These are phyloP conservation scores for Discostella stelligeroides DNA, from an alignment of 108 stramenopile genomes.

Conservation along the genomic window DNA sequence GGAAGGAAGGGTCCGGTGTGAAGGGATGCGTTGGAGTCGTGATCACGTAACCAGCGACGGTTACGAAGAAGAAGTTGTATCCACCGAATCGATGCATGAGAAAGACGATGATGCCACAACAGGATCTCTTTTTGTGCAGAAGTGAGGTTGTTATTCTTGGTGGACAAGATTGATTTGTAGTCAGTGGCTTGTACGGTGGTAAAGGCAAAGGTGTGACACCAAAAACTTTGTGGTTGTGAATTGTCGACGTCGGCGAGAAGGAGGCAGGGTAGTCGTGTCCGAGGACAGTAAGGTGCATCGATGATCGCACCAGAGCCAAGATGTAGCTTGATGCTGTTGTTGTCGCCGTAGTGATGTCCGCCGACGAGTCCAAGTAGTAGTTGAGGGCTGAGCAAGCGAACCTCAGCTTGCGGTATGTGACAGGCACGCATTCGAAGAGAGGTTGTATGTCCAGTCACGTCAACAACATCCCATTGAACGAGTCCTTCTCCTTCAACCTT, in stretches of 20 bases:
- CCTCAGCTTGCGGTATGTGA: slow-evolving; percentile 19
- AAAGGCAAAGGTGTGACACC: too few species aligned
- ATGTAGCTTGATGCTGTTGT: too few species aligned
- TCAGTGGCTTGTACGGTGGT: too few species aligned
- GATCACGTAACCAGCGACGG: neutral
- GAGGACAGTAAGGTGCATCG: too few species aligned
- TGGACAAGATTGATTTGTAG: too few species aligned
- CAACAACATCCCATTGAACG: slow-evolving; percentile 6
- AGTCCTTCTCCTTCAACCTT: slow-evolving; percentile 26
- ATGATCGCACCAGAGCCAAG: too few species aligned
- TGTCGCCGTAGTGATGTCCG: too few species aligned
- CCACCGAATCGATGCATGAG: neutral
- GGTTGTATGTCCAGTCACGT: neutral
- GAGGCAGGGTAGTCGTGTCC: too few species aligned
- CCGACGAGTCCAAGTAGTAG: too few species aligned
- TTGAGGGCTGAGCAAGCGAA: too few species aligned
- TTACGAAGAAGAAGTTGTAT: neutral
- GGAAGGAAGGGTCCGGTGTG: neutral
- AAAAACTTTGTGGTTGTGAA: too few species aligned
- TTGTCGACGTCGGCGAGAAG: too few species aligned
- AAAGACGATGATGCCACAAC: slow-evolving; percentile 10
- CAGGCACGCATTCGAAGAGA: slow-evolving; percentile 4
- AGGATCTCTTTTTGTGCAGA: slow-evolving; percentile 41
- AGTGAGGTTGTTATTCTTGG: slow-evolving; percentile 57
- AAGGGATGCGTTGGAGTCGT: neutral